A percentile compares a stretch with the other conserved stretches of the same genome.
These are phyloP conservation scores for Botrytis pseudocinerea DNA, from an alignment of 2,329 filamentous ascomycete genomes.

Conservation along the genomic window DNA sequence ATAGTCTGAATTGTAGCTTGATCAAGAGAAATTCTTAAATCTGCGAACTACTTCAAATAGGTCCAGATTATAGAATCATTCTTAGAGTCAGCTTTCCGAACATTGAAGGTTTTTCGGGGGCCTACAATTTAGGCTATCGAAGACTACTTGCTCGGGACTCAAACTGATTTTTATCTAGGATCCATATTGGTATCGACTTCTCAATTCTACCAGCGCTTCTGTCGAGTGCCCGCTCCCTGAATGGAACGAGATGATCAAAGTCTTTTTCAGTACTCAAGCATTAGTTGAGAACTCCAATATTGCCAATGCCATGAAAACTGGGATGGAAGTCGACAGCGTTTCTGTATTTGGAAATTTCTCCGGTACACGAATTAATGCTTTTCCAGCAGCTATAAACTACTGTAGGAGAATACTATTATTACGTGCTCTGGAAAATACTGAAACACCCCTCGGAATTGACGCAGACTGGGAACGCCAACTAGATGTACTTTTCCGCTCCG, in stretches of 20 bases:
- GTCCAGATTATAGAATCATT: neutral
- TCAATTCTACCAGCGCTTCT: constrained; percentile 54
- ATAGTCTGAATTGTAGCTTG: neutral
- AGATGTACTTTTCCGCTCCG: constrained; percentile 69
- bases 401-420: constrained; percentile 62
- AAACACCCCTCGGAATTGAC: constrained; percentile 52
- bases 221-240: constrained; percentile 48
- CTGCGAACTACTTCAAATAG: neutral
- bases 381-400: constrained; percentile 70
- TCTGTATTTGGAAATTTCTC: constrained; percentile 44
- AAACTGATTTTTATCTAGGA: constrained; percentile 35
- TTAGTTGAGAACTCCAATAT: constrained; percentile 37
- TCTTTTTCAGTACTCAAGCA: constrained; percentile 50
- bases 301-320: constrained; percentile 40
- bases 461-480: constrained; percentile 84
- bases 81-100: neutral
- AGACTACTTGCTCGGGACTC: neutral
- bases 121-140: neutral
- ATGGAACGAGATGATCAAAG: constrained; percentile 52
- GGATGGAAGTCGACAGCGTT: constrained; percentile 46
- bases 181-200: constrained; percentile 68
- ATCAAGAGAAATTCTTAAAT: too few species aligned
- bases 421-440: constrained; percentile 47
- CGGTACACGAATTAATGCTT: constrained; percentile 53
- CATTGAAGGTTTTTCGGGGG: neutral